Conservation (phyloP, 495 filamentous ascomycete species). For the Neurospora sp. region DNA sequence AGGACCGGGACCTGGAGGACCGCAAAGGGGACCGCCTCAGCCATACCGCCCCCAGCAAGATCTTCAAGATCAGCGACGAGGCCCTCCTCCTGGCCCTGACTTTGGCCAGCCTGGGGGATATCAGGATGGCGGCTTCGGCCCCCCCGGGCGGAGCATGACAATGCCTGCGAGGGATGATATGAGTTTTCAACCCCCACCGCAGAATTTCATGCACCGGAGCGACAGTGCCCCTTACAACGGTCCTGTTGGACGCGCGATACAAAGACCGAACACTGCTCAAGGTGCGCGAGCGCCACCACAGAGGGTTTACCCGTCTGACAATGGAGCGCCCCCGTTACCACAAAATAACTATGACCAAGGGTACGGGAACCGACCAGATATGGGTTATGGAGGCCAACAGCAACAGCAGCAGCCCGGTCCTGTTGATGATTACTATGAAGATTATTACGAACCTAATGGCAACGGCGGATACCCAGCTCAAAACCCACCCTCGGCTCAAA, state of each 20-base stretch:
- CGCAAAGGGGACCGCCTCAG: slow-evolving; percentile 26
- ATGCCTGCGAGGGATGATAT: slow-evolving; percentile 38
- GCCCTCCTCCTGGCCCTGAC: slow-evolving; percentile 25
- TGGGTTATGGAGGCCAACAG: slow-evolving; percentile 15
- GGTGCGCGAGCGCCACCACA: slow-evolving; percentile 36
- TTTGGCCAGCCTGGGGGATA: slow-evolving; percentile 23
- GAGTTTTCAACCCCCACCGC: slow-evolving; percentile 12
- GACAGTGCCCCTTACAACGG: slow-evolving; percentile 35
- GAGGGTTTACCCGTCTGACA: slow-evolving; percentile 33
- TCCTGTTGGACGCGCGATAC: slow-evolving; percentile 31
- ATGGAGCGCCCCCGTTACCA: slow-evolving; percentile 25
- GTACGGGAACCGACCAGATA: slow-evolving; percentile 11
- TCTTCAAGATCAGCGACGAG: slow-evolving; percentile 32
- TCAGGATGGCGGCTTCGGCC: slow-evolving; percentile 26
- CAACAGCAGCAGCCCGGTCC: slow-evolving; percentile 24
- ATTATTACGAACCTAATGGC: slow-evolving; percentile 38
- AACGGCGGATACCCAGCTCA: slow-evolving; percentile 20
- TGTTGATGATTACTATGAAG: slow-evolving; percentile 45
- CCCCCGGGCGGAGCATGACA: slow-evolving; percentile 41
- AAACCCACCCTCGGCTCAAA: slow-evolving; percentile 25
- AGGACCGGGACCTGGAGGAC: slow-evolving; percentile 24
- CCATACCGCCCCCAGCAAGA: slow-evolving; percentile 24
- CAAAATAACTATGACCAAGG: slow-evolving; percentile 16
- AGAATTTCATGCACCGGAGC: slow-evolving; percentile 17
- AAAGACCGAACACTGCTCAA: slow-evolving; percentile 36